These are phyloP conservation scores for Capsicum chinense DNA, from an alignment of 257 asterid species.

Conservation along the genomic window DNA sequence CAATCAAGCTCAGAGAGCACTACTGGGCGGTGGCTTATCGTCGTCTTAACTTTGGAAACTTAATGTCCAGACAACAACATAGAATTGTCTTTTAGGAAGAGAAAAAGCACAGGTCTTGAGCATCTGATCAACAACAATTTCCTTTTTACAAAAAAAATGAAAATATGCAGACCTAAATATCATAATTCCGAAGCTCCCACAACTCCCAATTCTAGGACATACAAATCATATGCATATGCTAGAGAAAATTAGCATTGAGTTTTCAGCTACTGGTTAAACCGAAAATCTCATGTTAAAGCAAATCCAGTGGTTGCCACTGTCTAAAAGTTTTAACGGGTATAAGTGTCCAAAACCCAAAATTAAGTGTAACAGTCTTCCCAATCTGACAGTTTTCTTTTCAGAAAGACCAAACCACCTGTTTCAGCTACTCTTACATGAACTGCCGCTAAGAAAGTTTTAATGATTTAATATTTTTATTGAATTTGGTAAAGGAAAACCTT, in stretches of 20 bases:
- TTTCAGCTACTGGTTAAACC: background rate
- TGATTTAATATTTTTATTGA: background rate
- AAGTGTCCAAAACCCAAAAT: background rate
- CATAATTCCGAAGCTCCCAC: constrained; percentile 12
- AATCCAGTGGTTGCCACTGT: background rate
- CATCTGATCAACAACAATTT: background rate
- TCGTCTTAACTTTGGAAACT: background rate
- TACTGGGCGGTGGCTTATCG: too few species aligned
- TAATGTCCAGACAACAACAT: background rate
- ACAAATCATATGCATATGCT: constrained; percentile 16
- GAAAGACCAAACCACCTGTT: constrained; percentile 22
- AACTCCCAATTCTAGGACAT: background rate
- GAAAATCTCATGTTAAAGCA: background rate
- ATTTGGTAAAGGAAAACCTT: constrained; percentile 12
- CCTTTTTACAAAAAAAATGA: background rate
- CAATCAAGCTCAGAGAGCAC: too few species aligned
- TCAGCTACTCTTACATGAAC: constrained; percentile 6
- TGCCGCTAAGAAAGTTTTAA: background rate
- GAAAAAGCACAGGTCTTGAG: constrained; percentile 13
- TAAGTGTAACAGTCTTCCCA: background rate
- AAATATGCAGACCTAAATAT: background rate
- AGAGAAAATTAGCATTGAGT: background rate
- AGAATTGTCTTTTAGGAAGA: constrained; percentile 1
- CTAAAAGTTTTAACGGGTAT: background rate
- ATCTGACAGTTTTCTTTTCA: background rate